A percentile compares a stretch with the other conserved stretches of the same genome.
These are phyloP conservation scores for Cladosporium cucumerinum DNA, from an alignment of 2,329 filamentous ascomycete species.

Conservation along the genomic window DNA sequence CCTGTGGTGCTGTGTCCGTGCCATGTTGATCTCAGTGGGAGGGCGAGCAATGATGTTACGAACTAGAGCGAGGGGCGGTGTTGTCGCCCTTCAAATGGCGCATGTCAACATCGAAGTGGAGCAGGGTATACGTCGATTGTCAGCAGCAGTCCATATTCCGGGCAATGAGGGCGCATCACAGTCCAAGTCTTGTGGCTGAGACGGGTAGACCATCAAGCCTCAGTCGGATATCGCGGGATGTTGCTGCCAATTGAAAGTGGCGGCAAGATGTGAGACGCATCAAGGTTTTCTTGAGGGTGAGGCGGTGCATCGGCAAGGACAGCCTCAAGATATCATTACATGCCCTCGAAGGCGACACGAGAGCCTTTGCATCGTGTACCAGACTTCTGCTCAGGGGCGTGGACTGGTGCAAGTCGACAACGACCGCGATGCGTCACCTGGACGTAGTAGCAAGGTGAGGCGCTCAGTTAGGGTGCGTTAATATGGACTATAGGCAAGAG, in stretches of 20 bases:
- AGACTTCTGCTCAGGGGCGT: background rate
- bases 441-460: background rate
- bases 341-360: background rate
- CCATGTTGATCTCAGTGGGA: background rate
- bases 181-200: background rate
- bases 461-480: background rate
- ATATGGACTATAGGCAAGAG: background rate
- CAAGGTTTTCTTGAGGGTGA: background rate
- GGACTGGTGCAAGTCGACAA: background rate
- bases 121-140: background rate
- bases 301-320: background rate
- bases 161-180: background rate
- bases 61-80: background rate
- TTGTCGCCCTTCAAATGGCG: background rate
- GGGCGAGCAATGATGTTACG: background rate
- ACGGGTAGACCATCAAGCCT: background rate
- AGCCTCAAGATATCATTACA: background rate
- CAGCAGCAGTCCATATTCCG: background rate
- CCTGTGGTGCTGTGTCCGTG: background rate
- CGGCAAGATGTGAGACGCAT: background rate
- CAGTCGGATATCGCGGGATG: background rate
- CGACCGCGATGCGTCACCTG: background rate
- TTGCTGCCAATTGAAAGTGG: background rate
- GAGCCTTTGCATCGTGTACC: background rate
- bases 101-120: background rate